phyloP scores from a whole-genome alignment of 257 asterid genomes.

The Apocynum venetum region DNA sequence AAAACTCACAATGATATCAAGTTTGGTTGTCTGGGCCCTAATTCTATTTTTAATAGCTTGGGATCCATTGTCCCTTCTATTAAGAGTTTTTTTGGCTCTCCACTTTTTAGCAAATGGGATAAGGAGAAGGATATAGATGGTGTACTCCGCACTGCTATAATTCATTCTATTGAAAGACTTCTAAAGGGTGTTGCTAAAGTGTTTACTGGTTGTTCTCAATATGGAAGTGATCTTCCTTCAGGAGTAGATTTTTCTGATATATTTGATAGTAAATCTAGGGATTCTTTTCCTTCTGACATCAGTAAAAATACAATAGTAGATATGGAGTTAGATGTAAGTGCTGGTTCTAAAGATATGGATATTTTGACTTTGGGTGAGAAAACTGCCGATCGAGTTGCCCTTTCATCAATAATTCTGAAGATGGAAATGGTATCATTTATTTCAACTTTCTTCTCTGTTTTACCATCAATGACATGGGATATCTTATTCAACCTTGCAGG shows the following conservation, averaged over 20 bases:
- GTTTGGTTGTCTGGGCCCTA: constrained; percentile 45
- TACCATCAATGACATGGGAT: constrained; percentile 76
- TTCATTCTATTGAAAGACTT: constrained; percentile 58
- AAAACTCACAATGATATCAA: constrained; percentile 36
- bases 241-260: constrained; percentile 32
- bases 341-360: constrained; percentile 58
- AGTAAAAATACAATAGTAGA: constrained; percentile 55
- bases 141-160: constrained; percentile 38
- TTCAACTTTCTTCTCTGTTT: constrained; percentile 62
- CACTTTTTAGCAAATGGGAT: constrained; percentile 52
- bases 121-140: constrained; percentile 27
- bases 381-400: constrained; percentile 32
- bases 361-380: constrained; percentile 40
- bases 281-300: constrained; percentile 38
- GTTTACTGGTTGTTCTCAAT: constrained; percentile 50
- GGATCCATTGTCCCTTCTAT: constrained; percentile 47
- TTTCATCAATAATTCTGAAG: constrained; percentile 48
- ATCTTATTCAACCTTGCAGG: constrained; percentile 57
- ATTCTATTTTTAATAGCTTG: constrained; percentile 40
- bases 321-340: constrained; percentile 72
- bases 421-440: constrained; percentile 55
- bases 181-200: constrained; percentile 63
- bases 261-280: constrained; percentile 32
- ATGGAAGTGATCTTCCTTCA: constrained; percentile 40
- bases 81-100: constrained; percentile 60